Evolutionary conservation across 208 protist genomes (phyloP).

Genomic region (Willaertia magna): DNA sequence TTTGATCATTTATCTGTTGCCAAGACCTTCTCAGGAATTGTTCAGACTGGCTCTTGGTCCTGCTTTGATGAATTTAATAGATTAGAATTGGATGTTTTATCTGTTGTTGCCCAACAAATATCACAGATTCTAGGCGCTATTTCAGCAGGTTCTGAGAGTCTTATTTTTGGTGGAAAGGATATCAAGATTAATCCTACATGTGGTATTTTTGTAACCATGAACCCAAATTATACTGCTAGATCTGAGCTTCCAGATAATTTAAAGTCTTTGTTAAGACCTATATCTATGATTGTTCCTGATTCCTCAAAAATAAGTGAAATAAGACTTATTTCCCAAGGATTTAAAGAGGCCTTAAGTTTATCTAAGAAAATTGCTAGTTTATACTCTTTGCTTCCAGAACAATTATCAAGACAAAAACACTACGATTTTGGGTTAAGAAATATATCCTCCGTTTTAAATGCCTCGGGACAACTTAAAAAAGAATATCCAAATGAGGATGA

Average conservation of each 20-base stretch:
- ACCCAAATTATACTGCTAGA: conserved; percentile 94
- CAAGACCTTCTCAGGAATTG: conserved; percentile 85
- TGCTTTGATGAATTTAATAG: conserved; percentile 98
- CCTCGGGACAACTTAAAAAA: conserved; percentile 80
- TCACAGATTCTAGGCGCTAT: conserved; percentile 74
- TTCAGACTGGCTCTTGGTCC: conserved; percentile 91
- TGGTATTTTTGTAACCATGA: conserved; percentile 98
- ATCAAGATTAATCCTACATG: conserved; percentile 86
- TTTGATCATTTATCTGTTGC: conserved; percentile 89
- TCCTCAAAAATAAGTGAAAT: conserved; percentile 92
- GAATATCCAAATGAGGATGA: conserved; percentile 67
- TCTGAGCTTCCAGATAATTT: conserved; percentile 96
- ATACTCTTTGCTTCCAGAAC: conserved; percentile 87
- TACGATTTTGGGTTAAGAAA: conserved; percentile 95
- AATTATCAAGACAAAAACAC: conserved; percentile 94
- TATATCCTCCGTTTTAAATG: conserved; percentile 87
- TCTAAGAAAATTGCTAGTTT: conserved; percentile 88
- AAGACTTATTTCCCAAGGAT: conserved; percentile 89
- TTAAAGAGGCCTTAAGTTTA: conserved; percentile 77
- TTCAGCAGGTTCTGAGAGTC: conserved; percentile 49
- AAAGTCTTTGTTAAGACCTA: conserved; percentile 88
- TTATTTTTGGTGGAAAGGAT: conserved; percentile 80
- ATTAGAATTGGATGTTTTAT: conserved; percentile 94
- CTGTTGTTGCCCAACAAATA: conserved; percentile 94
- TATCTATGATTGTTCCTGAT: conserved; percentile 97